Conservation (phyloP, 768 basidiomycete genomes). For the Collybia nuda region DNA sequence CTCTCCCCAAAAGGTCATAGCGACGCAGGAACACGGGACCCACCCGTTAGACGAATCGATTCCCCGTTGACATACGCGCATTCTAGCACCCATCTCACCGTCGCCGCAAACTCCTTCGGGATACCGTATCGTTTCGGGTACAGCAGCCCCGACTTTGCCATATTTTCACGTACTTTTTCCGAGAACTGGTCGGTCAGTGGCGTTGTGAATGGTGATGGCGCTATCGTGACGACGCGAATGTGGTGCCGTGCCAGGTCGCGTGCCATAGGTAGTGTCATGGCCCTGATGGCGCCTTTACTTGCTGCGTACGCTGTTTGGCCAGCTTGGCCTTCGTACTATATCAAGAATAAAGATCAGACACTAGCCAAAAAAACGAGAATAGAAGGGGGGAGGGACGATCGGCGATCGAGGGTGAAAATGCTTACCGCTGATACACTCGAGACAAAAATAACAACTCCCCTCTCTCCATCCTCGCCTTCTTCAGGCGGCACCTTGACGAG, state of each 20-base stretch:
- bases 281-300: conserved; percentile 53
- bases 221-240: conserved; percentile 54
- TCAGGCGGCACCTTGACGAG: conserved; percentile 48
- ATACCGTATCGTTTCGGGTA: conserved; percentile 48
- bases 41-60: conserved; percentile 46
- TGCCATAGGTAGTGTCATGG: conserved; percentile 62
- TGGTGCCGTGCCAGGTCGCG: conserved; percentile 54
- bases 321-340: conserved; percentile 54
- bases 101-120: conserved; percentile 49
- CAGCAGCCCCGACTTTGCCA: conserved; percentile 36
- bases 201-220: conserved; percentile 52
- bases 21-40: conserved; percentile 35
- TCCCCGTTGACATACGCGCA: conserved; percentile 58
- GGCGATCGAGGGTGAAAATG: neutral
- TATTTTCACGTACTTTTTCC: conserved; percentile 30
- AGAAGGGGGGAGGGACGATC: neutral
- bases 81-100: conserved; percentile 48
- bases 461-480: conserved; percentile 47
- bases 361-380: neutral
- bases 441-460: conserved; percentile 59
- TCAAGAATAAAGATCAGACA: no score
- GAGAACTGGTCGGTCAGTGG: conserved; percentile 40
- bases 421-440: conserved; percentile 54
- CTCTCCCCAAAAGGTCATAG: no score
- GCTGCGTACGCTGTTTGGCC: conserved; percentile 59